Conservation (phyloP, 139 green algal genomes). For the Desmodesmus armatus region DNA sequence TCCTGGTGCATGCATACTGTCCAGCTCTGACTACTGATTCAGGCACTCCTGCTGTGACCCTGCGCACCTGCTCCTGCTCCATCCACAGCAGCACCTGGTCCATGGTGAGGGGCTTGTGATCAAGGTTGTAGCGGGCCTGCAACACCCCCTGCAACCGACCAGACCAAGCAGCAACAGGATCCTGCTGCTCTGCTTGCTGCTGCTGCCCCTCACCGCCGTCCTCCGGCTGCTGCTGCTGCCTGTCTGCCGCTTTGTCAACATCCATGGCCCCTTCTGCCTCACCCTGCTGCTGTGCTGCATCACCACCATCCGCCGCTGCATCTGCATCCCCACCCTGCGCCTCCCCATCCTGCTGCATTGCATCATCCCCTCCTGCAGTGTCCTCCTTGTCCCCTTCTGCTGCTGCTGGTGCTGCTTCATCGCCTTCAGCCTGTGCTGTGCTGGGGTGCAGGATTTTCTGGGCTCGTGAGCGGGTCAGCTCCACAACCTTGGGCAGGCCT, state of each 20-base stretch:
- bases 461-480: conserved; percentile 18
- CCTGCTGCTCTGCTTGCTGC: not conserved
- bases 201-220: not conserved
- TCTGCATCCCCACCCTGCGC: not conserved
- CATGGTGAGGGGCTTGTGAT: conserved; percentile 24
- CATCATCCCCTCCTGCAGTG: not conserved
- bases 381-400: not conserved
- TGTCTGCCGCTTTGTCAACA: conserved; percentile 20
- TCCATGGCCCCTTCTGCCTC: conserved; percentile 36
- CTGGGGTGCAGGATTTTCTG: conserved; percentile 24
- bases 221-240: not conserved
- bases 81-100: conserved; percentile 64
- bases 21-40: too few species aligned
- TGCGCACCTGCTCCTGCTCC: conserved; percentile 43
- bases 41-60: too few species aligned
- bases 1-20: too few species aligned
- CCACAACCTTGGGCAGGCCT: conserved; percentile 41
- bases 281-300: not conserved
- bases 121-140: not conserved
- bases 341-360: not conserved
- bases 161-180: conserved; percentile 42
- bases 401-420: not conserved
- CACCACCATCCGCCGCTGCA: conserved; percentile 1
- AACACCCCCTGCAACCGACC: conserved; percentile 59
- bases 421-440: not conserved